phyloP scores from a whole-genome alignment of 2,329 filamentous ascomycete species.

The Fusarium ambrosium region DNA sequence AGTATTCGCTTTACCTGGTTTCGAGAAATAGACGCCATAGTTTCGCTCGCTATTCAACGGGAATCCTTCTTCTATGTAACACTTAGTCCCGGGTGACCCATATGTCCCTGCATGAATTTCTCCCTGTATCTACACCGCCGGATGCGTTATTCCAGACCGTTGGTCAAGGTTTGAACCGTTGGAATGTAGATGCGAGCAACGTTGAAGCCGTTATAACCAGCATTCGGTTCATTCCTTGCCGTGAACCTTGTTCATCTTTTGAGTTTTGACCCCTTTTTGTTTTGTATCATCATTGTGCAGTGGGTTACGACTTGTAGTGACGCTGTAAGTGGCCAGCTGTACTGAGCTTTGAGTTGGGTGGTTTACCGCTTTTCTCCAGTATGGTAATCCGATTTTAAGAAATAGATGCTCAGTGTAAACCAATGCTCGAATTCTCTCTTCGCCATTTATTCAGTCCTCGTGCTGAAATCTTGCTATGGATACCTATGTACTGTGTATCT shows the following conservation, averaged over 20 bases:
- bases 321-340: not conserved
- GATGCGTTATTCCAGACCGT: not conserved
- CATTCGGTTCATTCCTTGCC: not conserved
- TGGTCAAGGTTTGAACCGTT: not conserved
- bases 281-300: not conserved
- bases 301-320: not conserved
- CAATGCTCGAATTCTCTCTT: not conserved
- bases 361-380: not conserved
- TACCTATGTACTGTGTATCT: not conserved
- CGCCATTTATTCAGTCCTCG: not conserved
- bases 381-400: not conserved
- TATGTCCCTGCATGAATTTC: not conserved
- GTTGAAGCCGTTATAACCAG: not conserved
- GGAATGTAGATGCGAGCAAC: not conserved
- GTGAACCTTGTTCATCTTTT: not conserved
- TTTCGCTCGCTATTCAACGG: not conserved
- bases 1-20: not conserved
- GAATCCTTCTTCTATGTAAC: not conserved
- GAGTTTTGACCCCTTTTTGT: not conserved
- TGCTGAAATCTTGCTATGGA: not conserved
- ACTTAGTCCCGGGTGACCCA: not conserved
- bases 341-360: not conserved
- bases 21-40: not conserved
- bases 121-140: not conserved
- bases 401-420: not conserved